Evolutionary conservation across 306 rosid genomes (phyloP), one percentile per base, ranked within the genome.

Genomic region (Begonia fuchsioides): DNA sequence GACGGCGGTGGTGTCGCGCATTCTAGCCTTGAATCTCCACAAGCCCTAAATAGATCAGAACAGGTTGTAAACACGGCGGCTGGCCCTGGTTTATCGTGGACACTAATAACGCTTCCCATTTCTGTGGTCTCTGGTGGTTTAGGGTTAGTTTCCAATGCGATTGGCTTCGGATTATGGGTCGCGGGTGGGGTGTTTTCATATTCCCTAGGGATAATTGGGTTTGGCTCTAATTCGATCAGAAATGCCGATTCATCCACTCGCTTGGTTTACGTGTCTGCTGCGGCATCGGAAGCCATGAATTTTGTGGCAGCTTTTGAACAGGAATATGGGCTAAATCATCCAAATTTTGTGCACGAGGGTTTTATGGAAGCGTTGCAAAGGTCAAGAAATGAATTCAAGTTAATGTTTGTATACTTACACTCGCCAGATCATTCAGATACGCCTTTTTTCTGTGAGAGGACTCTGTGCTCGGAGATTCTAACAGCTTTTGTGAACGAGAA

Each of bases 391-490:
- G 57, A 64, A 13, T 92, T 71, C 58, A 77, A 77, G 76, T 81
- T 85, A 10, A 53, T 92, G 59, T 92, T 92, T 47, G 94, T 92
- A 40, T 92, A 92, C 55, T 53, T 92, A 65, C 98, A 92, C 64
- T 92, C 98, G 19, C 98, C 96, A 9, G 98, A 92, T 15, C 96
- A 92, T 67, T 94, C 79, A 1, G 98, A 92, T 62, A 77, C 94
- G 48, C 87, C 93, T 51, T 57, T n/a, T 53, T 92, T 92, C 62
- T 92, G 98, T 43, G 72, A 74, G 62, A 65, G 86, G 67, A 79
- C 96, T 14, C 75, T 85, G 11, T 92, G 94, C 44, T 75, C 98
- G 0, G 81, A 82, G 15, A 49, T 62, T 0, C 1, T 85, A 13
- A 63, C 65, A 8, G 87, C 76, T 2, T 92, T 77, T 47, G 71